Base-by-base conservation (phyloP, 139 green algal genomes). In the Pleodorina starrii region DNA sequence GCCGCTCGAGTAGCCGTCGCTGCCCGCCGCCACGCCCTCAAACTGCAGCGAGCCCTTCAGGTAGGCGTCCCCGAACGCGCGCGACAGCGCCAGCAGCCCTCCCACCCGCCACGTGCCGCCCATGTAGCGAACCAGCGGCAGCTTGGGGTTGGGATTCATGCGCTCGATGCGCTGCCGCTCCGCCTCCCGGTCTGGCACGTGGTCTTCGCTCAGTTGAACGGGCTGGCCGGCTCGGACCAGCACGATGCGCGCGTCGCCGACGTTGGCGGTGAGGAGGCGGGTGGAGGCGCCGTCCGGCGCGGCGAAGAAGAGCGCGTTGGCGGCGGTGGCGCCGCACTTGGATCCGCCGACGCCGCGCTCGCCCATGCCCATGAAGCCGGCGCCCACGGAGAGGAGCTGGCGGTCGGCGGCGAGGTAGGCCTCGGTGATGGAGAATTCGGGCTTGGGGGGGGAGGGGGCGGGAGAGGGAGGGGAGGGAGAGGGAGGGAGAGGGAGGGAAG, bases 61-160 rank as follows among this genome's bases (percentile, higher is more conserved):
- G 91, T 99, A 99, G 17, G 97, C 96, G 84, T 99, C 97, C 2
- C 98, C 98, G 92, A 99, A 99, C 0, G 98, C 97, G 35, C 98
- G 92, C 19, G 93, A 97, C 35, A 99, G 94, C 12, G 98, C 98
- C 85, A 99, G 94, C 54, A 99, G 92, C 57, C 98, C 98, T 32
- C 98, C 98, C 46, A 99, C 96, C 10, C 98, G 92, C 98, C 98
- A 99, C 0, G 96, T 98, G 79, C 96, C 97, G 63, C 93, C 95
- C 44, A 96, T 87, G 87, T 95, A 98, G 46, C 95, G 90, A 54
- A 95, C 96, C 50, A 99, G 91, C 19, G 97, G 95, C 92, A 97
- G 94, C 76, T 95, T 97, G 46, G 96, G 97, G 94, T 99, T 99
- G 38, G 98, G 98, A 93, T 99, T 99, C 42, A 94, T 93, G 12